Evolutionary conservation across 768 basidiomycete genomes (phyloP).

Genomic region (Mycena kentingensis): DNA sequence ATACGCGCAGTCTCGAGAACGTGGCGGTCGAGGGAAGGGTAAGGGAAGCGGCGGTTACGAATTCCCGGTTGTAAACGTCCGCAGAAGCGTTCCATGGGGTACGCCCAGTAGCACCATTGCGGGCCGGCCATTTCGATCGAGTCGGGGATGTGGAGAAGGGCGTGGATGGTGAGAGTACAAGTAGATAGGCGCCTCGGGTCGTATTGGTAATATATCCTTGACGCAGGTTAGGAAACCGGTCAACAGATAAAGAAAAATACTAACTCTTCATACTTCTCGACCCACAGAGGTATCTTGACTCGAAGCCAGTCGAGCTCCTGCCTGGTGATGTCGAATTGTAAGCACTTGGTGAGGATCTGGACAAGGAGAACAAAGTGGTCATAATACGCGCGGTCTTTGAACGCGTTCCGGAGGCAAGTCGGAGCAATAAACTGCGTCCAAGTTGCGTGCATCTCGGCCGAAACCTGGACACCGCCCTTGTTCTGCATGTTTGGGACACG

Average conservation of each 20-base stretch:
- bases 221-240: background rate
- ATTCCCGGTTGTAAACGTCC: conserved; percentile 20
- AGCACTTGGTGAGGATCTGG: conserved; percentile 29
- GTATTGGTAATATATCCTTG: conserved; percentile 27
- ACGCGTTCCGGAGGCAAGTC: conserved; percentile 27
- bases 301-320: conserved; percentile 24
- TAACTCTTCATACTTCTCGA: conserved; percentile 32
- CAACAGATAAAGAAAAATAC: conserved; percentile 1
- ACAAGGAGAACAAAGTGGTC: conserved; percentile 36
- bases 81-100: conserved; percentile 30
- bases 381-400: conserved; percentile 30
- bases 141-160: too few species aligned
- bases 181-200: conserved; percentile 14
- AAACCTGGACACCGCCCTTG: conserved; percentile 23
- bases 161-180: conserved; percentile 20
- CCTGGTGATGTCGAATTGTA: conserved; percentile 29
- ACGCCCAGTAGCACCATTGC: conserved; percentile 28
- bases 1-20: too few species aligned
- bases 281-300: conserved; percentile 30
- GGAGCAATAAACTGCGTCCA: conserved; percentile 33
- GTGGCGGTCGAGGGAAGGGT: conserved; percentile 14
- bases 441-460: conserved; percentile 32
- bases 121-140: conserved; percentile 24
- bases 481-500: conserved; percentile 27
- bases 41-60: conserved; percentile 23